These are phyloP conservation scores for Beauveria bassiana DNA, from an alignment of 2,329 filamentous ascomycete species.

Conservation along the genomic window DNA sequence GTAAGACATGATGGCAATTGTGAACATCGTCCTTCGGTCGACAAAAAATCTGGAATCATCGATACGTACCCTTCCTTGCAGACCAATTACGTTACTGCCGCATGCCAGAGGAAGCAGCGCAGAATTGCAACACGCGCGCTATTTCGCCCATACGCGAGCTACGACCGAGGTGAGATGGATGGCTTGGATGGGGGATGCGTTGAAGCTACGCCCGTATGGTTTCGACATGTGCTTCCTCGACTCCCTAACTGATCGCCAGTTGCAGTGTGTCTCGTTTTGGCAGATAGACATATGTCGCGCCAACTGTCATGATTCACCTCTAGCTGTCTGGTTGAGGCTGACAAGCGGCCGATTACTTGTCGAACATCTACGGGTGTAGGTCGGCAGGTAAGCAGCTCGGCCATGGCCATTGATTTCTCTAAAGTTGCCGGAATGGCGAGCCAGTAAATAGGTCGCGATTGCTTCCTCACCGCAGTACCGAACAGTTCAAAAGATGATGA, in stretches of 20 bases:
- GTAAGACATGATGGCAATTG: too few relatives aligned
- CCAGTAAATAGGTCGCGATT: background rate
- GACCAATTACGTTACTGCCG: background rate
- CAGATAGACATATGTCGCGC: background rate
- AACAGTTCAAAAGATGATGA: background rate
- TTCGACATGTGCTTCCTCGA: background rate
- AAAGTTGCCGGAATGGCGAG: background rate
- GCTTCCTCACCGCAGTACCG: background rate
- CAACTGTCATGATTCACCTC: background rate
- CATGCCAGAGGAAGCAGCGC: background rate
- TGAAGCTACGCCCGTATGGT: background rate
- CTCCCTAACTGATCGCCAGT: background rate
- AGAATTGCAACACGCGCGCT: background rate
- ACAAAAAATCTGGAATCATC: background rate
- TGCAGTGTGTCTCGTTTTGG: too few relatives aligned
- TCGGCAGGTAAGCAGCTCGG: background rate
- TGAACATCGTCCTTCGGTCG: too few relatives aligned
- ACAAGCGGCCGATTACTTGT: background rate
- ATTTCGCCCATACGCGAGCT: background rate
- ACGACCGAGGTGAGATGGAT: background rate
- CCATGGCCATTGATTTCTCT: background rate
- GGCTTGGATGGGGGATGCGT: background rate
- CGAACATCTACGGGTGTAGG: too few relatives aligned
- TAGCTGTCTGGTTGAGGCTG: background rate
- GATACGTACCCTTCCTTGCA: background rate